These are phyloP conservation scores for Aeschynomene evenia DNA, from an alignment of 306 rosid genomes.

Conservation along the genomic window DNA sequence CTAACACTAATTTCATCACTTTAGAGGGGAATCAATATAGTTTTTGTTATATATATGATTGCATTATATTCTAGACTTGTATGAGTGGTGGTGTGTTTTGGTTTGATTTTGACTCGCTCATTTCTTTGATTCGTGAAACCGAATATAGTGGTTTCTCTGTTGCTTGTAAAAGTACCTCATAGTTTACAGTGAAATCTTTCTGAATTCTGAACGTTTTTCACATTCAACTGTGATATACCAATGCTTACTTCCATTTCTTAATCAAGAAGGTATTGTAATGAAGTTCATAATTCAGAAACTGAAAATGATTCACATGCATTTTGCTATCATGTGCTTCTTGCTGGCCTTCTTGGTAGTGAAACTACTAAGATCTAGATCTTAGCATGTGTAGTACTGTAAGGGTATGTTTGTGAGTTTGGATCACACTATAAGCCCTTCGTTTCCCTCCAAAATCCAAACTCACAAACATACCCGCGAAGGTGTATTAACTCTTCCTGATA, in stretches of 20 bases:
- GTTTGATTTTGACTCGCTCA: neutral
- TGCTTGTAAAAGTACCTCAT: neutral
- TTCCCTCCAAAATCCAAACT: too few species aligned
- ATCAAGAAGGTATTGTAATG: neutral
- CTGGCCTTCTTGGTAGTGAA: constrained; percentile 12
- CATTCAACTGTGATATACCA: neutral
- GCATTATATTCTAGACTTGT: neutral
- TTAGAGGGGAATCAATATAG: too few species aligned
- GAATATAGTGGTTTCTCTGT: neutral
- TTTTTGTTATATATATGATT: too few species aligned
- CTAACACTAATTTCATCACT: too few species aligned
- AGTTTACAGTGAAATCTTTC: neutral
- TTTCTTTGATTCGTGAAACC: constrained; percentile 24
- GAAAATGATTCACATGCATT: constrained; percentile 5
- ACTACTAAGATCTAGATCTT: constrained; percentile 3
- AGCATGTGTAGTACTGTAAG: neutral
- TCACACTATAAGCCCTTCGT: too few species aligned
- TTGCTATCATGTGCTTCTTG: neutral
- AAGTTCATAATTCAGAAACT: neutral
- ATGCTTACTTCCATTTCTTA: neutral
- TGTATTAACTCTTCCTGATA: neutral
- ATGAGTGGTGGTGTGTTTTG: constrained; percentile 2
- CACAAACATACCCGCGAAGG: too few species aligned
- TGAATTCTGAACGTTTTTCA: neutral
- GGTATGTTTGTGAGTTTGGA: too few species aligned